Evolutionary conservation across 225 moss, liverwort and hornwort genomes (phyloP).

Genomic region (Physcomitrium patens): DNA sequence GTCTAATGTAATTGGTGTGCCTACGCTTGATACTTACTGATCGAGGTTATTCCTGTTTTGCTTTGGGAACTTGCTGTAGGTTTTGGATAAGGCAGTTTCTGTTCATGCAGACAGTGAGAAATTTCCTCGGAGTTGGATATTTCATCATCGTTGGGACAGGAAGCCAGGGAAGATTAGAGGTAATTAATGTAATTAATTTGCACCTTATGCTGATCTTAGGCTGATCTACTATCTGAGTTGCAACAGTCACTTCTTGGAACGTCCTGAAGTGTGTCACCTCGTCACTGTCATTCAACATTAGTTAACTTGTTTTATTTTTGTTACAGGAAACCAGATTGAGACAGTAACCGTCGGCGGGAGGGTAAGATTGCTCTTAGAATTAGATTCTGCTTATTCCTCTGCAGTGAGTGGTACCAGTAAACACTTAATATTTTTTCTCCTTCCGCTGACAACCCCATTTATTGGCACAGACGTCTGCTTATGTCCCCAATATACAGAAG

Average conservation of each 20-base stretch:
- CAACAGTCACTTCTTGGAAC: neutral
- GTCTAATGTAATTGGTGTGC: neutral
- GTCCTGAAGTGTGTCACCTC: constrained; percentile 16
- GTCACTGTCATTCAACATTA: neutral
- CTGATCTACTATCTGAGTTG: neutral
- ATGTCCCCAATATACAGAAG: constrained; percentile 57
- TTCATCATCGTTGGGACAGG: constrained; percentile 76
- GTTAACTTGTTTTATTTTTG: constrained; percentile 20
- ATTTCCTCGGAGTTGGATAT: constrained; percentile 69
- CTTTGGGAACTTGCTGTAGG: constrained; percentile 37
- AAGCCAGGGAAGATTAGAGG: constrained; percentile 67
- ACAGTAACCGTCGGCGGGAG: constrained; percentile 51
- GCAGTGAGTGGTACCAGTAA: neutral
- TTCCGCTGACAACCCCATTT: neutral
- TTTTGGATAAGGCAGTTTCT: constrained; percentile 60
- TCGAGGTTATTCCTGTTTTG: constrained; percentile 8
- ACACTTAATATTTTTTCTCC: neutral
- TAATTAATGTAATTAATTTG: constrained; percentile 26
- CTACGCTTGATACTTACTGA: neutral
- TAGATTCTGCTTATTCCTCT: neutral
- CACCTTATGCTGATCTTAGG: neutral
- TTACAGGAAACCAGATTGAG: constrained; percentile 64
- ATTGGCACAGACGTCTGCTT: constrained; percentile 57
- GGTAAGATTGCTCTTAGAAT: constrained; percentile 32
- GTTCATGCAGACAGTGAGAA: constrained; percentile 69